These are phyloP conservation scores for Cyclotella cryptica DNA, from an alignment of 108 stramenopile species.

Conservation along the genomic window DNA sequence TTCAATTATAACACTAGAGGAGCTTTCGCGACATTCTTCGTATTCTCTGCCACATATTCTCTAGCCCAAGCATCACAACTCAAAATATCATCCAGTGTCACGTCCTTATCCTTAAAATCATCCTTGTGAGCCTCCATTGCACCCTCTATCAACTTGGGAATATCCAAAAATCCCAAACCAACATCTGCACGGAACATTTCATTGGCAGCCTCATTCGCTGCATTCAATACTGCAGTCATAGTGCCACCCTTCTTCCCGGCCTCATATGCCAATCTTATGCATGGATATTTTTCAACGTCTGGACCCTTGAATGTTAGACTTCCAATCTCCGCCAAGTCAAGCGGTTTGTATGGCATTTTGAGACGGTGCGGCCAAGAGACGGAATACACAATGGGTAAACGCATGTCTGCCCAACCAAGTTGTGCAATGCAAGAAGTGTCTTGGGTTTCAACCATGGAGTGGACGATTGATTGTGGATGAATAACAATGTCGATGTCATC, in stretches of 20 bases:
- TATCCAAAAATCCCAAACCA: conserved; percentile 91
- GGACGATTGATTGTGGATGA: conserved; percentile 97
- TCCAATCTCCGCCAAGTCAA: conserved; percentile 82
- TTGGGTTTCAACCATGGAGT: conserved; percentile 96
- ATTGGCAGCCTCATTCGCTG: conserved; percentile 96
- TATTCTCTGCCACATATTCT: conserved; percentile 71
- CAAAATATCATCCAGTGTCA: conserved; percentile 94
- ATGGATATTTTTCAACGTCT: conserved; percentile 95
- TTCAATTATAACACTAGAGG: conserved; percentile 11
- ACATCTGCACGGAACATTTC: conserved; percentile 94
- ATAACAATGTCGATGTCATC: conserved; percentile 98
- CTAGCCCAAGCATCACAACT: conserved; percentile 92
- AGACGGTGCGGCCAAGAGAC: conserved; percentile 96
- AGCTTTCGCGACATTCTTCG: conserved; percentile 51
- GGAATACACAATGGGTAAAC: conserved; percentile 94
- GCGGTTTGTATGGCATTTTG: conserved; percentile 90
- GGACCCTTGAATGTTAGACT: conserved; percentile 89
- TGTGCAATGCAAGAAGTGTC: conserved; percentile 97
- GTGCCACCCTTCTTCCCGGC: conserved; percentile 93
- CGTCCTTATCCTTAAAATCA: conserved; percentile 78
- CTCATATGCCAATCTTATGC: conserved; percentile 93
- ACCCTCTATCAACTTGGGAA: conserved; percentile 90
- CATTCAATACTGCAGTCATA: conserved; percentile 97
- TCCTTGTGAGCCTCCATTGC: conserved; percentile 97
- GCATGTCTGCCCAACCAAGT: conserved; percentile 98